phyloP scores from a whole-genome alignment of 352 stramenopile genomes.

The Globisporangium camurandrum region DNA sequence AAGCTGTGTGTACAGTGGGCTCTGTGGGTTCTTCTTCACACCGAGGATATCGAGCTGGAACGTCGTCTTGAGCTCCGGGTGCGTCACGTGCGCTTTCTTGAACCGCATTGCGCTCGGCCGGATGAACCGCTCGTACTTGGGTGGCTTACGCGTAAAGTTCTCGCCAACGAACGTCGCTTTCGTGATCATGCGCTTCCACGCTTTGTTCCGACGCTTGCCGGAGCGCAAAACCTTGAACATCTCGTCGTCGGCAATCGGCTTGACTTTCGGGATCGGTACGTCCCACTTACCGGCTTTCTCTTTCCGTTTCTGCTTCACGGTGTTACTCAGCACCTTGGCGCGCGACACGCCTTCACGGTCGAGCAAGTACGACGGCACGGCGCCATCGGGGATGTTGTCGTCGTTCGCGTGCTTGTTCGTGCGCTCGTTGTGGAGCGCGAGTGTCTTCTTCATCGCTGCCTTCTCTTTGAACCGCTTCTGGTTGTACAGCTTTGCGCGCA shows the following conservation, averaged over 20 bases:
- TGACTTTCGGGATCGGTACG: slow-evolving; percentile 98
- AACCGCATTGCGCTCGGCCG: slow-evolving; percentile 97
- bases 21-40: slow-evolving; percentile 99
- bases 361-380: slow-evolving; percentile 98
- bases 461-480: slow-evolving; percentile 99
- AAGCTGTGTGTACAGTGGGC: slow-evolving; percentile 94
- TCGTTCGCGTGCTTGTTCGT: slow-evolving; percentile 99
- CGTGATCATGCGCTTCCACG: slow-evolving; percentile 88
- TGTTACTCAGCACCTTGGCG: slow-evolving; percentile 99
- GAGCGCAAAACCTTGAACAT: slow-evolving; percentile 99
- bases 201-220: slow-evolving; percentile 94
- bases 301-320: slow-evolving; percentile 99
- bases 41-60: slow-evolving; percentile 99
- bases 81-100: slow-evolving; percentile 99
- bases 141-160: slow-evolving; percentile 98
- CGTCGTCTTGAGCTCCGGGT: slow-evolving; percentile 99
- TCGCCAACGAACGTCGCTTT: slow-evolving; percentile 98
- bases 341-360: slow-evolving; percentile 97
- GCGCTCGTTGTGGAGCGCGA: slow-evolving; percentile 98
- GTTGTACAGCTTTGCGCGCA: slow-evolving; percentile 99
- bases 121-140: slow-evolving; percentile 99
- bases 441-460: slow-evolving; percentile 99
- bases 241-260: slow-evolving; percentile 99
- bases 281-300: slow-evolving; percentile 99
- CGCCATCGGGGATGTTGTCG: slow-evolving; percentile 94